A percentile compares a stretch with the other conserved stretches of the same genome.
phyloP scores from a whole-genome alignment of 208 protist species.

The Naegleria fowleri region DNA sequence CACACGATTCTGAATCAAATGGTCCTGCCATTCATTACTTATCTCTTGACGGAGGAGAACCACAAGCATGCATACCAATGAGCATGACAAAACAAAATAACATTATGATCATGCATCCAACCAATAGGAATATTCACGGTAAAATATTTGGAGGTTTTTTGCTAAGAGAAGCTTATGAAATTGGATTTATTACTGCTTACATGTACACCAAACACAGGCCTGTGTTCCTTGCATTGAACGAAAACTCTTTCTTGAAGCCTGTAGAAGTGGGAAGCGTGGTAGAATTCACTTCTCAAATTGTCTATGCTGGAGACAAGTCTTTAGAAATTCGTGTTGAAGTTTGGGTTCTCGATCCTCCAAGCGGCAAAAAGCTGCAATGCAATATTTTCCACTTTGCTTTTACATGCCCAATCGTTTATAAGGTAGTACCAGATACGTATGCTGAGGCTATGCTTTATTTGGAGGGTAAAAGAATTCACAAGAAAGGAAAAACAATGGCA shows the following conservation, averaged over 20 bases:
- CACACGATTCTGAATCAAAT: not conserved
- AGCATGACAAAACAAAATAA: not conserved
- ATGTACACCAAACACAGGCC: conserved; percentile 33
- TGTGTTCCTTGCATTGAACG: conserved; percentile 38
- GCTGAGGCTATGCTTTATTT: conserved; percentile 9
- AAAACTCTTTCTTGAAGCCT: conserved; percentile 37
- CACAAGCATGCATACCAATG: conserved; percentile 29
- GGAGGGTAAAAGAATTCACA: conserved; percentile 10
- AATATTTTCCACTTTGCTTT: conserved; percentile 49
- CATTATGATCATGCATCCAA: conserved; percentile 39
- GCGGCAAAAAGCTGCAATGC: conserved; percentile 12
- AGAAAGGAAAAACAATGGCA: conserved; percentile 2
- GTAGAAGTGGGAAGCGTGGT: conserved; percentile 45
- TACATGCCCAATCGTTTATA: not conserved
- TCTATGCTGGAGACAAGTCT: conserved; percentile 1
- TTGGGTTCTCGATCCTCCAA: conserved; percentile 32
- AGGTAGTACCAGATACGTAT: conserved; percentile 18
- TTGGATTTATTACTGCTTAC: conserved; percentile 34
- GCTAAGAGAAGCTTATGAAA: conserved; percentile 35
- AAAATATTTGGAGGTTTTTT: conserved; percentile 47
- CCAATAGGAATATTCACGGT: conserved; percentile 40
- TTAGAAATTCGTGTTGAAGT: conserved; percentile 32
- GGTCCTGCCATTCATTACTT: not conserved
- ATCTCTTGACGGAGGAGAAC: conserved; percentile 8
- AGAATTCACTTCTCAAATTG: not conserved